Conservation (phyloP, 2,329 filamentous ascomycete species). For the Sporothrix schenckii region DNA sequence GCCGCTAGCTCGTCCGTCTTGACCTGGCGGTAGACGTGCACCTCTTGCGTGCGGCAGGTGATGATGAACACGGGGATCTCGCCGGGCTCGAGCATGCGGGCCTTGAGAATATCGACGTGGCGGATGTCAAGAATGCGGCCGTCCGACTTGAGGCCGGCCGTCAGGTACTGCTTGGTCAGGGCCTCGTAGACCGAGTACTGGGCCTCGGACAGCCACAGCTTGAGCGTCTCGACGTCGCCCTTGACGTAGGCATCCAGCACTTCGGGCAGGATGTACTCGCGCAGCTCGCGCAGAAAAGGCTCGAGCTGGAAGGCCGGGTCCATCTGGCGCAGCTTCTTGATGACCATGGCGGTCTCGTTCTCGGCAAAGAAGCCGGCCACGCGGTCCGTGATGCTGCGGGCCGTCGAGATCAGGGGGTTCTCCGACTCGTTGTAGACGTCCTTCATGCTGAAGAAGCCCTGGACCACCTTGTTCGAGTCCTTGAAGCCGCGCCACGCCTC, state of each 20-base stretch:
- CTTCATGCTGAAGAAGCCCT: conserved; percentile 84
- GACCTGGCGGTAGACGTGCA: conserved; percentile 92
- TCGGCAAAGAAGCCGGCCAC: conserved; percentile 97
- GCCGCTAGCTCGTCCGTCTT: conserved; percentile 89
- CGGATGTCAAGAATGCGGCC: conserved; percentile 94
- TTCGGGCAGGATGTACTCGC: conserved; percentile 96
- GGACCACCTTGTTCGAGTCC: conserved; percentile 84
- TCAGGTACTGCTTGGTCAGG: conserved; percentile 94
- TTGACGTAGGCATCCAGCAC: conserved; percentile 98
- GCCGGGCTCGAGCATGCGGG: conserved; percentile 79
- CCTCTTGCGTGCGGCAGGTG: conserved; percentile 93
- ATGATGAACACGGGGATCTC: conserved; percentile 96
- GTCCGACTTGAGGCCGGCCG: conserved; percentile 89
- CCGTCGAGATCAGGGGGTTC: conserved; percentile 90
- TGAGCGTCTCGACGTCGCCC: conserved; percentile 86
- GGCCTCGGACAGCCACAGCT: conserved; percentile 92
- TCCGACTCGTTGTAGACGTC: conserved; percentile 93
- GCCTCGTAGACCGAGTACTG: conserved; percentile 97
- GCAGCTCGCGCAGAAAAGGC: conserved; percentile 90
- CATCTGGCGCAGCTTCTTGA: conserved; percentile 97
- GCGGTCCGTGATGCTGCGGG: conserved; percentile 88
- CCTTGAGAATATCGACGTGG: conserved; percentile 83
- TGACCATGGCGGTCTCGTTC: conserved; percentile 95
- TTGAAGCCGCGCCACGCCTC: conserved; percentile 97
- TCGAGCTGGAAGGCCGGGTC: conserved; percentile 94